Percentiles rank a stretch among this genome's conserved stretches.
Evolutionary conservation across 371 early-diverging fungal species (phyloP).

Genomic region (Mortierella sp.): DNA sequence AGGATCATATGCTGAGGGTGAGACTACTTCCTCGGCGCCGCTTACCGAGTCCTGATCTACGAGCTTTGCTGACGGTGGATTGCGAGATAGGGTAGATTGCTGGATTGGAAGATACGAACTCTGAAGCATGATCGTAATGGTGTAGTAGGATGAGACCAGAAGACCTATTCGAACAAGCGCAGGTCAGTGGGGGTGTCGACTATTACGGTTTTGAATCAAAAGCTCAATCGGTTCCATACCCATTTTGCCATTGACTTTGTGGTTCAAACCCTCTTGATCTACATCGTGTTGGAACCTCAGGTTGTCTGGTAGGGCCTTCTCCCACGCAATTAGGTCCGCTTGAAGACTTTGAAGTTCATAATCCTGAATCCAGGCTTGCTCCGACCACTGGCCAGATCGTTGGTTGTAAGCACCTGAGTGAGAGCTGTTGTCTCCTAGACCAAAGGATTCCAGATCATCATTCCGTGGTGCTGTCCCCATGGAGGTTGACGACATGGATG

Average conservation of each 20-base stretch:
- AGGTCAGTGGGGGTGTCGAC: not conserved
- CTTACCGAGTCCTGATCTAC: not conserved
- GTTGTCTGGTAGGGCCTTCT: slow-evolving; percentile 16
- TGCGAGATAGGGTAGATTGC: slow-evolving; percentile 8
- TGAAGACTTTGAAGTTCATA: slow-evolving; percentile 35
- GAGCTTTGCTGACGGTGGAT: not conserved
- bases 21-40: not conserved
- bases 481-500: not conserved
- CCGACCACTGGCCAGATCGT: slow-evolving; percentile 16
- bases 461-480: not conserved
- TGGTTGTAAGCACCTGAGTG: not conserved
- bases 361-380: slow-evolving; percentile 43
- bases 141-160: slow-evolving; percentile 36
- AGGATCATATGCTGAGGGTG: not conserved
- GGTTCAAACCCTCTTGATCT: slow-evolving; percentile 30
- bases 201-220: too few species aligned
- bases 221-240: too few species aligned
- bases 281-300: slow-evolving; percentile 36
- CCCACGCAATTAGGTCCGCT: slow-evolving; percentile 47
- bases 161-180: slow-evolving; percentile 12
- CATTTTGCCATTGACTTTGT: slow-evolving; percentile 46
- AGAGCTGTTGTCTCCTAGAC: not conserved
- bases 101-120: slow-evolving; percentile 35
- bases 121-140: slow-evolving; percentile 45
- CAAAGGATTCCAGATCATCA: not conserved